Evolutionary conservation across 371 early-diverging fungal genomes (phyloP), one percentile per base, ranked within the genome.

Genomic region (Choanephora cucurbitarum): DNA sequence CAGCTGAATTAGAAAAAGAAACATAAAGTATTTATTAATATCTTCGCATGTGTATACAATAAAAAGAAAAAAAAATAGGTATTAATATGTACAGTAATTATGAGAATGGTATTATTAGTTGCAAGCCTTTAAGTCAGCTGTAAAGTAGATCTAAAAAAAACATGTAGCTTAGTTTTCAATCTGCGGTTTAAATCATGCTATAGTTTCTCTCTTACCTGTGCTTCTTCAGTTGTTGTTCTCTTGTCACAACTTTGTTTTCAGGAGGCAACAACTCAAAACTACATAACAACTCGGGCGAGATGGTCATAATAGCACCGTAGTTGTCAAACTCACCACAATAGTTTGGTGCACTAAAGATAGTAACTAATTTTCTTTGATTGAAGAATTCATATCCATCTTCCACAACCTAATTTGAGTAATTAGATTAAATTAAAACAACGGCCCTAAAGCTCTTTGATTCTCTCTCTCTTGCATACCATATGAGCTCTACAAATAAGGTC

Each of bases 341-440:
- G 76, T 99, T 97, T 21, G 99, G 99, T 7, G 99, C 99, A 21
- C 92, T 92, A 67, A 98, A 99, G 22, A 99, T 77, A 3, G 99
- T 99, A 1, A 99, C 99, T 24, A 98, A 75, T 31, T 87, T 87
- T 47, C 95, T 84, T 56, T 95, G 89, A 51, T 91, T 92, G 80
- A 98, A 98, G 74, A 99, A 99, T 74, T 98, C 97, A 72, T 99
- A 99, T n/a, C 99, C 99, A 63, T 98, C 98, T 72, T 99, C 99
- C 6, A 99, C 98, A 33, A 99, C 97, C 63, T 63, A 62, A 19
- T 31, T 24, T 49, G 23, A 41, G 7, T 44, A n/a, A 18, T 18
- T 23, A n/a, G 28, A 40, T 21, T 7, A 17, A 31, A 6, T 44
- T 18, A 44, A 13, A 37, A 28, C 28, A 28, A 28, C 28, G 28